Percentiles rank a stretch among this genome's conserved stretches.
Evolutionary conservation across 306 rosid genomes (phyloP).

Genomic region (Malus sieversii): DNA sequence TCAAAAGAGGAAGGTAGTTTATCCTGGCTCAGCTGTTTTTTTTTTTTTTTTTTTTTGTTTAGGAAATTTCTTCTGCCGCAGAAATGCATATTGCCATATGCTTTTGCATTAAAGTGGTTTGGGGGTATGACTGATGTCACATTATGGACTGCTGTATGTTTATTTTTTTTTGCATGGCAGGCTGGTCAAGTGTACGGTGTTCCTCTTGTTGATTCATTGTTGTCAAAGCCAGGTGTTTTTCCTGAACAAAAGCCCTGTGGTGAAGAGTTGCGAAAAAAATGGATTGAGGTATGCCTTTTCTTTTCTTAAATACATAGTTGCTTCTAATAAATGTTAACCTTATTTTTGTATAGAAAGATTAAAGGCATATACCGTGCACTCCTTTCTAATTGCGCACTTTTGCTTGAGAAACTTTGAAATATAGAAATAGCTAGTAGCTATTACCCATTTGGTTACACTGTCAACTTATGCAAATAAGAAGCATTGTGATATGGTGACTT

Average conservation of each 20-base stretch:
- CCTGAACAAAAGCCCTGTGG: slow-evolving; percentile 72
- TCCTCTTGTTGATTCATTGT: slow-evolving; percentile 77
- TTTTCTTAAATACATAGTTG: not conserved
- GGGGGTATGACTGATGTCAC: not conserved
- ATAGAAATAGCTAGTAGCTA: not conserved
- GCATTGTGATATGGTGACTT: not conserved
- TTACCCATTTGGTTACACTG: not conserved
- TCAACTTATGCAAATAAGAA: not conserved
- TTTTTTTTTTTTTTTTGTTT: not conserved
- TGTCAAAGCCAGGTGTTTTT: slow-evolving; percentile 65
- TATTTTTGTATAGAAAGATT: not conserved
- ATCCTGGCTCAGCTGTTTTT: not conserved
- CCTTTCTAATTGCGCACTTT: not conserved
- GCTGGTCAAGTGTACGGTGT: slow-evolving; percentile 94
- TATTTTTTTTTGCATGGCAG: slow-evolving; percentile 41
- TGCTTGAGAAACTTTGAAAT: not conserved
- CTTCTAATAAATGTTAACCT: not conserved
- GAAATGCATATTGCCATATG: not conserved
- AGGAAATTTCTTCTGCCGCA: not conserved
- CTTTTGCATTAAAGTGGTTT: not conserved
- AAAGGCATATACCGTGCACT: not conserved
- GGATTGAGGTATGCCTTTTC: slow-evolving; percentile 70
- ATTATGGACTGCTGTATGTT: slow-evolving; percentile 19
- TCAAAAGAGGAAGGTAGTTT: slow-evolving; percentile 85
- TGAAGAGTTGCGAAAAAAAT: slow-evolving; percentile 80